Evolutionary conservation across 2,329 filamentous ascomycete genomes (phyloP), one percentile per base, ranked within the genome.

Genomic region (Lasiodiplodia sp.): DNA sequence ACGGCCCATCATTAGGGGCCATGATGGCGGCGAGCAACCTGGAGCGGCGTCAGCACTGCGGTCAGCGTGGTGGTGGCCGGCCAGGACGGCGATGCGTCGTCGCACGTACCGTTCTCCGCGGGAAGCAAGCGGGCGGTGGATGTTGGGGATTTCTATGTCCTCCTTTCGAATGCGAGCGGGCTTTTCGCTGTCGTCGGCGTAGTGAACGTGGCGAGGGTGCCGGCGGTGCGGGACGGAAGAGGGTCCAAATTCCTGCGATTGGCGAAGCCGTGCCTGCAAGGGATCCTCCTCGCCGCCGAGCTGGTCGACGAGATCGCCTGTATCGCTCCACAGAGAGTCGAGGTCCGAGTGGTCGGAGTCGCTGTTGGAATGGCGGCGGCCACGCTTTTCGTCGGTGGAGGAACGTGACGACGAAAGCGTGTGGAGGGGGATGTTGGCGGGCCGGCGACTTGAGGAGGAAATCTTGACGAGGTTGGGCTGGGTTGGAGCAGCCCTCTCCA

Each of bases 241-340:
- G 83, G 67, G 86, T 74, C 88, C 86, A 75, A 82, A 87, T 79
- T 92, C 88, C 69, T 91, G 81, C 73, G 89, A 89, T 74, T 88
- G 84, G 76, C 86, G 85, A 70, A 95, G 85, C 75, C 88, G 90
- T 74, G 89, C 87, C 74, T 88, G 90, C 73, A 97, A 86, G 69
- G 93, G 92, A 79, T 97, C 93, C 81, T 95, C 89, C 76, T 90
- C 89, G 84, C 92, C 91, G 76, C 88, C 92, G 74, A 94, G 86
- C 86, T 96, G 95, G 83, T 97, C 95, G 76, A 93, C 93, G 75
- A 98, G 88, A 82, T 98, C 96, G 77, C 94, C 95, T 55, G 95
- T 97, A 81, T 97, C 94, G 78, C 92, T 94, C 94, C 93, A 97
- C 75, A 92, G 89, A 56, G 65, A 67, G 40, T 67, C 65, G 49